A percentile compares a stretch with the other conserved stretches of the same genome.
Conservation (phyloP, 2,329 filamentous ascomycete species). For the Ascochyta clinopodiicola region DNA sequence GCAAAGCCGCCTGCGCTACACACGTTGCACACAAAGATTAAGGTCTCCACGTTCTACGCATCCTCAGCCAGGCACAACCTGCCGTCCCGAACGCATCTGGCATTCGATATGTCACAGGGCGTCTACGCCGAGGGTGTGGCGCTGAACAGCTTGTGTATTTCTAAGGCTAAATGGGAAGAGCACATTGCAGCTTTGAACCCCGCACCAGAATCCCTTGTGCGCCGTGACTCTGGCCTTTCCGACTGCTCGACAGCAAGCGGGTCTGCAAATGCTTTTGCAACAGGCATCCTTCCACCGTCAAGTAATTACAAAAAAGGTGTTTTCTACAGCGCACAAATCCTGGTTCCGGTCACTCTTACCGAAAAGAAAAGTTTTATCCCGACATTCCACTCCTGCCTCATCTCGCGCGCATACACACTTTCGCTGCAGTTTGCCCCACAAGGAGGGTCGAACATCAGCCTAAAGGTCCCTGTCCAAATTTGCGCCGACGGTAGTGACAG, state of each 20-base stretch:
- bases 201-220: conserved; percentile 27
- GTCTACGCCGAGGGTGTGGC: conserved; percentile 60
- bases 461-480: conserved; percentile 57
- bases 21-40: conserved; percentile 61
- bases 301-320: conserved; percentile 50
- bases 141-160: conserved; percentile 63
- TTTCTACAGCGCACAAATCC: conserved; percentile 68
- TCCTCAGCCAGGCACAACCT: conserved; percentile 58
- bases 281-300: conserved; percentile 44
- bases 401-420: conserved; percentile 68
- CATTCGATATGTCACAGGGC: conserved; percentile 58
- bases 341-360: conserved; percentile 69
- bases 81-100: conserved; percentile 53
- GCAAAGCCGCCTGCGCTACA: conserved; percentile 61
- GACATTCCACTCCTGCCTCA: conserved; percentile 73
- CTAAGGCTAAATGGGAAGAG: conserved; percentile 63
- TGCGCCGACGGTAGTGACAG: conserved; percentile 47
- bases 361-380: conserved; percentile 68
- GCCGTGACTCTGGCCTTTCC: conserved; percentile 53
- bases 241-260: conserved; percentile 38
- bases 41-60: conserved; percentile 64
- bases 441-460: conserved; percentile 41
- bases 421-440: conserved; percentile 63
- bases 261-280: conserved; percentile 26
- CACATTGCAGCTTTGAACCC: conserved; percentile 49